Conservation (phyloP, 768 basidiomycete species). For the Pleurotus platypus region DNA sequence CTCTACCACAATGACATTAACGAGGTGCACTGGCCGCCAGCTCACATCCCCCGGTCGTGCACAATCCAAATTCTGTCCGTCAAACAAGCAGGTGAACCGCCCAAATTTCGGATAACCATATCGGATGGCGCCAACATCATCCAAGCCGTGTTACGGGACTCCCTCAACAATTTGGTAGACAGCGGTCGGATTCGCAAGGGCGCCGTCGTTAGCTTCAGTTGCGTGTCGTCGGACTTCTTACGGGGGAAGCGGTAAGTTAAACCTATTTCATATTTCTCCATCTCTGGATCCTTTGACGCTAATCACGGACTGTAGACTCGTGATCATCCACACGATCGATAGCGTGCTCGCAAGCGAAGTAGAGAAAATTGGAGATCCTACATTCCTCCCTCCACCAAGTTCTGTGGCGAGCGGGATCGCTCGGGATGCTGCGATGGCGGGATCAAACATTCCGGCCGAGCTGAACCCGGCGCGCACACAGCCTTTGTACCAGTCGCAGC, state of each 20-base stretch:
- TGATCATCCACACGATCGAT: no score
- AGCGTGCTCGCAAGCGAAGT: background rate
- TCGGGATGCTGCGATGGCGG: background rate
- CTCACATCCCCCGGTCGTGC: background rate
- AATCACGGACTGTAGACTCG: background rate
- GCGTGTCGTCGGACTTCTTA: background rate
- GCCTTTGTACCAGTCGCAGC: background rate
- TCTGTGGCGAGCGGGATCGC: slow-evolving; percentile 3
- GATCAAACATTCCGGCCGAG: background rate
- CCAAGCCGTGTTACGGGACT: background rate
- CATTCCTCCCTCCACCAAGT: background rate
- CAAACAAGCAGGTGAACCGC: background rate
- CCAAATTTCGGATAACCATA: background rate
- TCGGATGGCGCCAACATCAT: background rate
- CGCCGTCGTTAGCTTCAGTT: background rate
- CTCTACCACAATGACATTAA: no score
- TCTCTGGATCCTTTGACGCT: no score
- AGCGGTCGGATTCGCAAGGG: background rate
- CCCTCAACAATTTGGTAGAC: background rate
- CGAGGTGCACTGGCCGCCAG: no score
- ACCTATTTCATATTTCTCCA: background rate
- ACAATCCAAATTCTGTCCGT: background rate
- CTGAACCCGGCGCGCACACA: background rate
- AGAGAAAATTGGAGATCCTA: background rate
- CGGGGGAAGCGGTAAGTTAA: background rate